Percentiles rank a stretch among this genome's conserved stretches.
Evolutionary conservation across 2,329 filamentous ascomycete genomes (phyloP).

Genomic region (Fusarium tjaetaba): DNA sequence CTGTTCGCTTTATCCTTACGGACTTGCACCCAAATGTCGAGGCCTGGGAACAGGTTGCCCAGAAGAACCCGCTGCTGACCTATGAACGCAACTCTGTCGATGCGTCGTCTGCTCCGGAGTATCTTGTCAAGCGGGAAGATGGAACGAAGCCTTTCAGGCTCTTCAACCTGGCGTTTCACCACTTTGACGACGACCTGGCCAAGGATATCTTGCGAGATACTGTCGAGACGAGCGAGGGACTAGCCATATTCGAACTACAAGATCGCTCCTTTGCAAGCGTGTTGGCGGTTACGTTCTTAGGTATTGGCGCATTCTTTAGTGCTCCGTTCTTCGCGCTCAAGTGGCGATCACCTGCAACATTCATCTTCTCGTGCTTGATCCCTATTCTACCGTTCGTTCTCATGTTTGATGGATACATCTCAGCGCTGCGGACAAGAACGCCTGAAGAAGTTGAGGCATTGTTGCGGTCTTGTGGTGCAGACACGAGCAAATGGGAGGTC

Average conservation of each 20-base stretch:
- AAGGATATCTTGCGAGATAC: constrained; percentile 70
- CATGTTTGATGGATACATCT: constrained; percentile 75
- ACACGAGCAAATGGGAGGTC: constrained; percentile 59
- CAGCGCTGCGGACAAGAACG: constrained; percentile 72
- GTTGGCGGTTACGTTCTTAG: constrained; percentile 62
- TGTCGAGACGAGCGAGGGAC: constrained; percentile 70
- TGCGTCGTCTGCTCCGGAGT: constrained; percentile 67
- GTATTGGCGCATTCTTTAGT: constrained; percentile 60
- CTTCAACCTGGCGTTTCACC: constrained; percentile 81
- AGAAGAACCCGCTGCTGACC: constrained; percentile 63
- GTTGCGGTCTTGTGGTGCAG: constrained; percentile 62
- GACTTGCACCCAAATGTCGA: constrained; percentile 72
- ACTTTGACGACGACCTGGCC: constrained; percentile 74
- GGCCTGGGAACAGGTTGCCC: constrained; percentile 66
- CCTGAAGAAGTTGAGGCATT: constrained; percentile 71
- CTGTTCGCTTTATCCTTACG: constrained; percentile 70
- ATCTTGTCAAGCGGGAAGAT: constrained; percentile 53
- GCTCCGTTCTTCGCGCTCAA: constrained; percentile 65
- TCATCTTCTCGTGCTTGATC: constrained; percentile 73
- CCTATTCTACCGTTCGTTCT: constrained; percentile 75
- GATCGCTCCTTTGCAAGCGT: constrained; percentile 67
- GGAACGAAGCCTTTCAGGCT: constrained; percentile 70
- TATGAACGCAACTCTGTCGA: constrained; percentile 72
- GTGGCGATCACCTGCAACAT: constrained; percentile 61
- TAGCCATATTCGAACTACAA: constrained; percentile 81